Percentiles rank a stretch among this genome's conserved stretches.
Conservation (phyloP, 352 stramenopile genomes). For the Pythium guiyangense region DNA sequence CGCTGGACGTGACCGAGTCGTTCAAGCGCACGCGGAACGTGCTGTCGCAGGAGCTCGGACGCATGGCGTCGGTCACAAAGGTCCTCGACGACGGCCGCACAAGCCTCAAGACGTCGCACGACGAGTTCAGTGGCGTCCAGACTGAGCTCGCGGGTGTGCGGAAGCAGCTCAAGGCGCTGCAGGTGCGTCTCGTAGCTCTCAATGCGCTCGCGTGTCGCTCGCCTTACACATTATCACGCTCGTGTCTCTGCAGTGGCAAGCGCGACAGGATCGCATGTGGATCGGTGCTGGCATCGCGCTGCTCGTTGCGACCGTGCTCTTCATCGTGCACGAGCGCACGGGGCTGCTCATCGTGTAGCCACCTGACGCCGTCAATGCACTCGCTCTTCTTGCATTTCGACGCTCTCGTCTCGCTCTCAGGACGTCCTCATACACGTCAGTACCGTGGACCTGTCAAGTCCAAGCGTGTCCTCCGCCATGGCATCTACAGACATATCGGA, state of each 20-base stretch:
- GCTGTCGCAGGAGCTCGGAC: conserved; percentile 72
- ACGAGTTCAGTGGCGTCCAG: conserved; percentile 56
- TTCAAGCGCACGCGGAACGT: conserved; percentile 62
- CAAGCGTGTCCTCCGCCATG: neutral
- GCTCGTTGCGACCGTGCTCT: conserved; percentile 59
- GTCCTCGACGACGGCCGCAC: conserved; percentile 61
- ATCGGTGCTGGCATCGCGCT: conserved; percentile 60
- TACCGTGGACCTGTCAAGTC: neutral
- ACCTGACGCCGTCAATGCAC: neutral
- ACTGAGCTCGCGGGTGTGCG: conserved; percentile 51
- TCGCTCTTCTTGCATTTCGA: too few species aligned
- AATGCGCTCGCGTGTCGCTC: too few species aligned
- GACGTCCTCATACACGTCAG: too few species aligned
- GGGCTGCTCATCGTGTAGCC: conserved; percentile 54
- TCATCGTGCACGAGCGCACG: conserved; percentile 75
- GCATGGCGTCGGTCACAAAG: conserved; percentile 56
- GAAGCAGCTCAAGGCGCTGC: conserved; percentile 49
- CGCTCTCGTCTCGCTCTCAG: too few species aligned
- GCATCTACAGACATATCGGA: too few species aligned
- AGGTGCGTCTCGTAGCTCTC: conserved; percentile 19
- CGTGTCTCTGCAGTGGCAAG: conserved; percentile 49
- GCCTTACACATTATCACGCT: too few species aligned
- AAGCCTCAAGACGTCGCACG: conserved; percentile 55
- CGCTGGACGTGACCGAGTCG: conserved; percentile 52
- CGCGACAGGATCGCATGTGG: conserved; percentile 73